A percentile compares a stretch with the other conserved stretches of the same genome.
Conservation (phyloP, 192 early-diverging fungal species). For the Backusella tarrabulga region DNA sequence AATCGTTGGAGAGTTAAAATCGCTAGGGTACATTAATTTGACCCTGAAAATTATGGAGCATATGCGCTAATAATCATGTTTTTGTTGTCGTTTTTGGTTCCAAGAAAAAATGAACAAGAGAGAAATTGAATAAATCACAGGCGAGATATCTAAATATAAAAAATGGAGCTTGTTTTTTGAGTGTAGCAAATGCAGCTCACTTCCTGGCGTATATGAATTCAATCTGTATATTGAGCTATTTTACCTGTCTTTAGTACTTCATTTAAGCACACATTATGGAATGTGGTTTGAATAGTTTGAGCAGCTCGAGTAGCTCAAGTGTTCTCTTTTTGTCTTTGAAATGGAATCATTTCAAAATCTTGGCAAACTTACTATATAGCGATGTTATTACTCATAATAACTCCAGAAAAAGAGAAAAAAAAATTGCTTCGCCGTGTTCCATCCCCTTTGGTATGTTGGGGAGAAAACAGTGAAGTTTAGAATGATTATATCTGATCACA, state of each 20-base stretch:
- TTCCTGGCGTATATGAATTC: background rate
- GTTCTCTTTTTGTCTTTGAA: background rate
- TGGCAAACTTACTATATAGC: background rate
- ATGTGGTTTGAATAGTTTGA: background rate
- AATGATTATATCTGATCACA: background rate
- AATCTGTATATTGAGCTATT: background rate
- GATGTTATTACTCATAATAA: background rate
- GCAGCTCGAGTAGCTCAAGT: background rate
- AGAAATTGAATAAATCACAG: background rate
- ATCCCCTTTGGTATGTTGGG: background rate
- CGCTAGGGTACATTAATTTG: background rate
- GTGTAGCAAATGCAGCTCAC: background rate
- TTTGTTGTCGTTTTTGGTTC: background rate
- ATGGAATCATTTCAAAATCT: background rate
- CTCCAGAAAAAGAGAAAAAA: background rate
- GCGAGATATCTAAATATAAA: background rate
- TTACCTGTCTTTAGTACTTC: background rate
- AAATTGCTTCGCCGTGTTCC: background rate
- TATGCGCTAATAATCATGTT: background rate
- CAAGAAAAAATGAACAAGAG: background rate
- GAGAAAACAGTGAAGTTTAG: background rate
- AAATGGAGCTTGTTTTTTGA: background rate
- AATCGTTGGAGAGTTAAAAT: background rate
- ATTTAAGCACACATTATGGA: background rate
- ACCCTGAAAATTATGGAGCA: background rate